Base-by-base conservation (phyloP, 768 basidiomycete species). In the Mycena polygramma region DNA sequence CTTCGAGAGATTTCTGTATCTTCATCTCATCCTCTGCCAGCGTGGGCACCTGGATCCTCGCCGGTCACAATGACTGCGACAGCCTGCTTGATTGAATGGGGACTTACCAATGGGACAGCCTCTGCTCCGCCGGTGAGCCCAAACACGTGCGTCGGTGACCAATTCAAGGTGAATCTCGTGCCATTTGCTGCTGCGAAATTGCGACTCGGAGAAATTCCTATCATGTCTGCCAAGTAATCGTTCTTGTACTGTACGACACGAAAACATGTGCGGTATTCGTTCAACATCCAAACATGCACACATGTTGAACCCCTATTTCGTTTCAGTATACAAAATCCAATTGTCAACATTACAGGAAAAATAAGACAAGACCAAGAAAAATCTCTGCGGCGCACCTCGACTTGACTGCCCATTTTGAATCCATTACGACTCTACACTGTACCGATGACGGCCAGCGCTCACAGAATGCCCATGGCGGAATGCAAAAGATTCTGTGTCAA, bases 181-280 rank as follows among this genome's bases (percentile, higher is more conserved):
- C 83, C 84, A 10, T 85, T 83, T 69, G 83, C 77, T 39, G 81
- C 79, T 24, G 82, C 82, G 7, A 83, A 82, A 69, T 61, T 84
- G 70, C 73, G 83, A 5, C 73, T 85, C 35, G 83, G 84, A 26
- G 84, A 85, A 58, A 79, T 85, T 36, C 83, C 83, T 7, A 79
- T 81, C 7, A 81, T 83, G 80, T 70, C 69, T 41, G 51, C 26
- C 6, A 43, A 54, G 15, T 55, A 57, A 22, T 37, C 13, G 46
- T 60, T n/a, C 35, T 37, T n/a, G 2, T 60, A 59, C 58, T 45
- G 43, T 20, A 9, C 13, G 22, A 48, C 22, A 11, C 48, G 19
- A 14, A 26, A 41, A 41, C 15, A 41, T 41, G n/a, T n/a, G n/a
- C n/a, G n/a, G n/a, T n/a, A n/a, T 41, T 41, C 8, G 2, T 41